Percentiles rank a stretch among this genome's conserved stretches.
These are phyloP conservation scores for Dictyostelium citrinum DNA, from an alignment of 78 protist species.

Conservation along the genomic window DNA sequence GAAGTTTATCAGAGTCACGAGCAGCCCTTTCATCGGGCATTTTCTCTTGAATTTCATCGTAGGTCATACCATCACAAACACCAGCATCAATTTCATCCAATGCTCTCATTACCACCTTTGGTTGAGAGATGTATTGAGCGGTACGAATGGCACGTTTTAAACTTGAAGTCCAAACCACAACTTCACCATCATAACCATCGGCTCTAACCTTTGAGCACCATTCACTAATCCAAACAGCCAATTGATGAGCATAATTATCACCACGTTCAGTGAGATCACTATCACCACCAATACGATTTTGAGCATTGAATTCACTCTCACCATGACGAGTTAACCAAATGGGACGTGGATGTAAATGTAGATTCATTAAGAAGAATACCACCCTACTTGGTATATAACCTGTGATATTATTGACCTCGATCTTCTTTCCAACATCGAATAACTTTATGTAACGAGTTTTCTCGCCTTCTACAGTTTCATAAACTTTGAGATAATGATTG, in stretches of 20 bases:
- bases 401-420: constrained; percentile 75
- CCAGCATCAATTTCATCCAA: constrained; percentile 97
- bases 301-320: constrained; percentile 87
- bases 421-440: constrained; percentile 81
- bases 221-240: constrained; percentile 68
- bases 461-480: constrained; percentile 76
- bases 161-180: constrained; percentile 86
- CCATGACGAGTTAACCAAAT: constrained; percentile 95
- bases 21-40: constrained; percentile 85
- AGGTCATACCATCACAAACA: constrained; percentile 95
- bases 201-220: constrained; percentile 43
- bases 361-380: constrained; percentile 89
- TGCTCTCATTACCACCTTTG: constrained; percentile 78
- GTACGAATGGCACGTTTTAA: constrained; percentile 80
- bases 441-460: constrained; percentile 51
- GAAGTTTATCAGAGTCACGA: constrained; percentile 84
- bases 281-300: constrained; percentile 93
- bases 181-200: constrained; percentile 34
- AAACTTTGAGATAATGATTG: constrained; percentile 69
- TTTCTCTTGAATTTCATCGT: constrained; percentile 85
- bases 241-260: constrained; percentile 81
- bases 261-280: constrained; percentile 87
- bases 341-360: constrained; percentile 82
- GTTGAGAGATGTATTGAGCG: constrained; percentile 79
- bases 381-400: constrained; percentile 87